Base-by-base conservation (phyloP, 129 eudicot genomes). In the Artemisia argyi region DNA sequence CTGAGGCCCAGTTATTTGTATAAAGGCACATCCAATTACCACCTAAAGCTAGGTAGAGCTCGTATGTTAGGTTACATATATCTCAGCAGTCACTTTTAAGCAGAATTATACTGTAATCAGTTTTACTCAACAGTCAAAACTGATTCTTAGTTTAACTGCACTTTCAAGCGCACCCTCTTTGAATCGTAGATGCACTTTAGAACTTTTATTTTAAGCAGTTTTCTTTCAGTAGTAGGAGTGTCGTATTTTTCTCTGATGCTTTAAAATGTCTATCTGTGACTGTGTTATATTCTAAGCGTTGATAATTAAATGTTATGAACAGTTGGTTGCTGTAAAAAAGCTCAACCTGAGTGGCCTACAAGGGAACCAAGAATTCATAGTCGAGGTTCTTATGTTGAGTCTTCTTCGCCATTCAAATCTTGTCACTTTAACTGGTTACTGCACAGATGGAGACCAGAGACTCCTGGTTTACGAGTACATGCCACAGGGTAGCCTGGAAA, bases 401-500 rank as follows among this genome's bases (percentile, higher is more conserved):
- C 82, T 89, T 58, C 83, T 93, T 57, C 95, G 89, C 55, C 95
- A 93, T 76, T 73, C 87, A 8, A 93, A 93, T 66, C 98, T 93
- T 52, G 98, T 93, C 74, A 93, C 85, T 10, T 82, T 93, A 88
- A 87, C 75, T 1, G 98, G 98, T 39, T 93, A 89, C 73, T 93
- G 98, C 81, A 85, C 96, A n/a, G 98, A 93, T 66, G 96, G 96
- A 49, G 95, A 89, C 63, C 96, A 89, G 65, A 80, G 98, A 55
- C 92, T 93, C 42, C 66, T 93, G 73, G 95, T 93, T 30, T 93
- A 93, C 20, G 96, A 93, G 82, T 93, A 83, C 83, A 93, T 93
- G 96, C 85, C 92, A 7, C 74, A 47, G 65, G 98, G 98, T 5
- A 93, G 96, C 90, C 78, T 93, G 67, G 95, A 91, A 78, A 73